A percentile compares a stretch with the other conserved stretches of the same genome.
These are phyloP conservation scores for Lepiota brunneoincarnata DNA, from an alignment of 768 basidiomycete species.

Conservation along the genomic window DNA sequence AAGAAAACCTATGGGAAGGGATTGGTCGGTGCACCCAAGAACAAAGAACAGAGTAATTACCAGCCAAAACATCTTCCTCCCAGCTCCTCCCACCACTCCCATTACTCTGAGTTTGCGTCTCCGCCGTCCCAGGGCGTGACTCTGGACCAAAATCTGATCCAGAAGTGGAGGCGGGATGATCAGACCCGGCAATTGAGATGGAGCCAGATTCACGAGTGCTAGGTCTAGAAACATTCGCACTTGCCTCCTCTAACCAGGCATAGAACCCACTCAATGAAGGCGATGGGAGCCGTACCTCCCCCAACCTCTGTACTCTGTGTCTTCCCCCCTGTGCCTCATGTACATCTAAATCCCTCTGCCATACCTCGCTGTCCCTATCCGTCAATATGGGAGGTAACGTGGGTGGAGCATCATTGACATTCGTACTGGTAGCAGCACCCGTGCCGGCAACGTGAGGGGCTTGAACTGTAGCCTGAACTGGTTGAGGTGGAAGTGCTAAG, in stretches of 20 bases:
- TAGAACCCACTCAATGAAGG: constrained; percentile 12
- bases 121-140: not conserved
- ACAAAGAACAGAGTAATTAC: not conserved
- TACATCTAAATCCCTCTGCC: not conserved
- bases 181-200: not conserved
- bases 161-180: not conserved
- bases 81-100: not conserved
- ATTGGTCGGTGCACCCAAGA: not conserved
- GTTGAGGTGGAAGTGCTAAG: too few species aligned
- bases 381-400: constrained; percentile 7
- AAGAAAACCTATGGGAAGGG: not conserved
- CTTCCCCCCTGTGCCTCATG: not conserved
- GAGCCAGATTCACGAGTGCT: not conserved
- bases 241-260: constrained; percentile 7
- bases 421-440: not conserved
- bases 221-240: not conserved
- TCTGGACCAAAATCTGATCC: not conserved
- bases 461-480: too few species aligned
- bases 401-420: not conserved
- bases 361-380: not conserved
- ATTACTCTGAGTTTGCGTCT: not conserved
- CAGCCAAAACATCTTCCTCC: constrained; percentile 10
- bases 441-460: not conserved
- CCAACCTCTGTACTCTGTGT: not conserved
- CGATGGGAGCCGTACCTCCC: constrained; percentile 5